These are phyloP conservation scores for Asterophora parasitica DNA, from an alignment of 768 basidiomycete species.

Conservation along the genomic window DNA sequence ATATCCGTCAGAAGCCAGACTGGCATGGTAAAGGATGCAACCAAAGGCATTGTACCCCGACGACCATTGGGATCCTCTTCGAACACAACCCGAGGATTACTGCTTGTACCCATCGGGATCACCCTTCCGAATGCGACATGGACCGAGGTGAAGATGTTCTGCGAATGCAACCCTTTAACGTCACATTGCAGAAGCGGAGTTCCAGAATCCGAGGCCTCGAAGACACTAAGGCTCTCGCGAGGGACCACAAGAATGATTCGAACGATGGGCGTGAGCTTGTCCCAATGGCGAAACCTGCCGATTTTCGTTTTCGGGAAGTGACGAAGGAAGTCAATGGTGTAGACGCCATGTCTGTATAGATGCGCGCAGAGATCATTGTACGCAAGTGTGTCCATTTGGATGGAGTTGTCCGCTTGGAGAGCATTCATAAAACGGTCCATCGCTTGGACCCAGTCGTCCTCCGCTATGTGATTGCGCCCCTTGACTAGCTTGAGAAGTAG, in stretches of 20 bases:
- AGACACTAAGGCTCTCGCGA: constrained; percentile 22
- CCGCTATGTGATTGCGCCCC: constrained; percentile 21
- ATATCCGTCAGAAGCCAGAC: constrained; percentile 24
- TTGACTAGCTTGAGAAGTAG: constrained; percentile 38
- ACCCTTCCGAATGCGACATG: constrained; percentile 30
- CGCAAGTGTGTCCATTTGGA: constrained; percentile 26
- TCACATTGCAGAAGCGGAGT: constrained; percentile 35
- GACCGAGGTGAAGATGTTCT: constrained; percentile 31
- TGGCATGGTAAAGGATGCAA: constrained; percentile 32
- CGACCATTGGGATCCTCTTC: constrained; percentile 28
- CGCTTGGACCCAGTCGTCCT: constrained; percentile 34
- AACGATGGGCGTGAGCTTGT: constrained; percentile 26
- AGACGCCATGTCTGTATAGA: constrained; percentile 36
- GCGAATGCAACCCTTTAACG: constrained; percentile 14
- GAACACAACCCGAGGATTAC: not conserved
- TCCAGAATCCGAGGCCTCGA: constrained; percentile 19
- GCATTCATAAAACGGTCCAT: constrained; percentile 32
- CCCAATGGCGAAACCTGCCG: constrained; percentile 26
- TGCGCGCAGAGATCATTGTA: constrained; percentile 45
- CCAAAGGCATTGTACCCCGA: constrained; percentile 29
- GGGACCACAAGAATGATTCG: constrained; percentile 32
- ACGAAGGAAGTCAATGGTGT: constrained; percentile 22
- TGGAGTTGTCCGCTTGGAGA: constrained; percentile 17
- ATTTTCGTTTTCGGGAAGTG: not conserved
- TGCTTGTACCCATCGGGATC: constrained; percentile 9